Evolutionary conservation across 495 filamentous ascomycete species (phyloP), one percentile per base, ranked within the genome.

Genomic region (Penicillium ochrochloron): DNA sequence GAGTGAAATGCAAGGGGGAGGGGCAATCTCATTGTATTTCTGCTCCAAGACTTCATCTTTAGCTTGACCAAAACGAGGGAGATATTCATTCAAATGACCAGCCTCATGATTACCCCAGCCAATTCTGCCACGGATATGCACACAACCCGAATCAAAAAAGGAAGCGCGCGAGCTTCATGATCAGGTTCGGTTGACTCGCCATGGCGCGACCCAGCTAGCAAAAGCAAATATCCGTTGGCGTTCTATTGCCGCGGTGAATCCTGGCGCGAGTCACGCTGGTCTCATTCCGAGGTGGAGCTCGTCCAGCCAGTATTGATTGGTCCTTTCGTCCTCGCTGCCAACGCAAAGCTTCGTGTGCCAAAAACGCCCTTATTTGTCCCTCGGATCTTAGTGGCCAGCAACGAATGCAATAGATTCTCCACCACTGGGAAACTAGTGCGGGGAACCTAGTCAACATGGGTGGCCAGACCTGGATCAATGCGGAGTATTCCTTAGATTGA

Each of bases 91-190:
- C 33, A 31, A 31, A n/a, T 19, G 37, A n/a, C 51, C 21, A 19
- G 29, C 31, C 50, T 27, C 11, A 50, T 25, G 19, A 10, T 54
- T 11, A 7, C 3, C 12, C 37, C 14, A 31, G 17, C 67, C 64
- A 59, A 61, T 67, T 67, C 57, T 27, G 70, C 37, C 70, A 72
- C 70, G 70, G 70, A 63, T 44, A 58, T 61, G 50, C 9, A 27
- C 37, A 62, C 27, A 21, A 57, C 33, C 63, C 51, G 58, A 58
- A n/a, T 34, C 64, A 10, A 64, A 70, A 62, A 25, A 14, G 34
- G 65, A 41, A 63, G 31, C 27, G 46, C 57, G 56, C 35, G 59
- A 61, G 29, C 50, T 61, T 51, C 27, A 48, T 60, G 11, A 23
- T n/a, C 21, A n/a, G 44, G 34, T 7, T 21, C 12, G 25, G 27